phyloP scores from a whole-genome alignment of 805 yeast genomes.

The Hanseniaspora osmophila region DNA sequence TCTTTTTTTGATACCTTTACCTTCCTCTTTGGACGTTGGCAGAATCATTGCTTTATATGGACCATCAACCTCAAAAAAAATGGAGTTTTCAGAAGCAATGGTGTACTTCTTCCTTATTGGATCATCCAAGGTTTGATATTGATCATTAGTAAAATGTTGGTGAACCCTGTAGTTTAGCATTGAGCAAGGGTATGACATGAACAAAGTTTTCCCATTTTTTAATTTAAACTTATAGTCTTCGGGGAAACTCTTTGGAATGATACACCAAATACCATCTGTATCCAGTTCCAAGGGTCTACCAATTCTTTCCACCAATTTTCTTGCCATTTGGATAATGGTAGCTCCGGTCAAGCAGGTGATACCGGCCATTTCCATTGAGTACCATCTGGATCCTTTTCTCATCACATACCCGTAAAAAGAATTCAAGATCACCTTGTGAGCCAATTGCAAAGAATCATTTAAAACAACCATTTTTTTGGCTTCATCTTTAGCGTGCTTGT shows the following conservation, averaged over 20 bases:
- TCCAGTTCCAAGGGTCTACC: slow-evolving; percentile 94
- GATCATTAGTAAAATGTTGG: slow-evolving; percentile 80
- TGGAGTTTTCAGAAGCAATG: slow-evolving; percentile 77
- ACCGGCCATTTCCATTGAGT: slow-evolving; percentile 99
- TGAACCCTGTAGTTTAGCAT: slow-evolving; percentile 92
- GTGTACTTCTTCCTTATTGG: slow-evolving; percentile 54
- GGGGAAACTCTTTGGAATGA: slow-evolving; percentile 83
- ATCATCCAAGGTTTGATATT: slow-evolving; percentile 77
- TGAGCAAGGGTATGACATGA: slow-evolving; percentile 84
- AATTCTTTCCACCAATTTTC: slow-evolving; percentile 75
- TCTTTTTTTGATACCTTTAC: slow-evolving; percentile 87
- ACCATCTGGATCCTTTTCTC: slow-evolving; percentile 99
- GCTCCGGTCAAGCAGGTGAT: slow-evolving; percentile 97
- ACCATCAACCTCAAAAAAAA: slow-evolving; percentile 96
- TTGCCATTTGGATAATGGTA: slow-evolving; percentile 93
- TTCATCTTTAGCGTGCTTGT: slow-evolving; percentile 60
- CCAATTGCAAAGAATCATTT: slow-evolving; percentile 89
- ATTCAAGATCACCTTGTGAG: slow-evolving; percentile 90
- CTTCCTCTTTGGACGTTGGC: slow-evolving; percentile 96
- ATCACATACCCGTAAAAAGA: slow-evolving; percentile 96
- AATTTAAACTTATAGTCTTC: slow-evolving; percentile 64
- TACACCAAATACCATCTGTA: slow-evolving; percentile 99
- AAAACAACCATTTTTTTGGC: slow-evolving; percentile 87
- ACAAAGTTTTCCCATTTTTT: slow-evolving; percentile 63
- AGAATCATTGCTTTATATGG: slow-evolving; percentile 95